Evolutionary conservation across 2,329 filamentous ascomycete genomes (phyloP).

Genomic region (Colletotrichum salicis): DNA sequence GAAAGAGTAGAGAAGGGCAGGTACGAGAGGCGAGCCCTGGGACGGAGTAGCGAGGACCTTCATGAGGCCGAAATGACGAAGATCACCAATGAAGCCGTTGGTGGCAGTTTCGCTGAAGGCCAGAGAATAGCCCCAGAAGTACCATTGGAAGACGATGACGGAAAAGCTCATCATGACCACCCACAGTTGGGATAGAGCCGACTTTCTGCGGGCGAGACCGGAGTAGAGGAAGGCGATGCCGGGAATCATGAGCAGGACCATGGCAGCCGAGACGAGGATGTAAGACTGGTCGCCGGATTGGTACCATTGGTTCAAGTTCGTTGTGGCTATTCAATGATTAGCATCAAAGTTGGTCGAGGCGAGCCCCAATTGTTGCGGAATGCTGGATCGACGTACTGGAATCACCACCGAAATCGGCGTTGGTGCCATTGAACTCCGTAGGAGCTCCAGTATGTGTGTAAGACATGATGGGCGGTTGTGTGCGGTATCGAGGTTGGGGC

Average conservation of each 20-base stretch:
- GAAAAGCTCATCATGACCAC: slow-evolving; percentile 94
- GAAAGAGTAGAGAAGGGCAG: slow-evolving; percentile 91
- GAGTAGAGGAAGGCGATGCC: slow-evolving; percentile 98
- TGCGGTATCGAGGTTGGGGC: slow-evolving; percentile 25
- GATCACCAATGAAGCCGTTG: slow-evolving; percentile 91
- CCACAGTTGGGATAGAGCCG: slow-evolving; percentile 96
- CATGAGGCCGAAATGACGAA: slow-evolving; percentile 88
- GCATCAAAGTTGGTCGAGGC: slow-evolving; percentile 2
- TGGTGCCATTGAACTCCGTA: slow-evolving; percentile 70
- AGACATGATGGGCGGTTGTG: slow-evolving; percentile 58
- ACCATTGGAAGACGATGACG: slow-evolving; percentile 97
- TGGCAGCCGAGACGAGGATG: slow-evolving; percentile 88
- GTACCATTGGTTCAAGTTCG: slow-evolving; percentile 97
- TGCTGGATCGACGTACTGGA: slow-evolving; percentile 70
- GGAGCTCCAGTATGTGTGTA: slow-evolving; percentile 70
- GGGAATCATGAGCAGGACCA: slow-evolving; percentile 96
- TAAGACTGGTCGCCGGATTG: slow-evolving; percentile 91
- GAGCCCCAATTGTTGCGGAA: background rate
- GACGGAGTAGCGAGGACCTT: slow-evolving; percentile 87
- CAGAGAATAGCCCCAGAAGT: slow-evolving; percentile 98
- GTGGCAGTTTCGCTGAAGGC: slow-evolving; percentile 85
- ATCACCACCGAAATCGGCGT: slow-evolving; percentile 76
- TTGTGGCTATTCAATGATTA: slow-evolving; percentile 64
- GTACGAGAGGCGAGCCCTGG: slow-evolving; percentile 86
- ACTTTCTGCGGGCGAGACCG: slow-evolving; percentile 96